Evolutionary conservation across 2,329 filamentous ascomycete species (phyloP), one percentile per base, ranked within the genome.

Genomic region (Xylariaceae sp.): DNA sequence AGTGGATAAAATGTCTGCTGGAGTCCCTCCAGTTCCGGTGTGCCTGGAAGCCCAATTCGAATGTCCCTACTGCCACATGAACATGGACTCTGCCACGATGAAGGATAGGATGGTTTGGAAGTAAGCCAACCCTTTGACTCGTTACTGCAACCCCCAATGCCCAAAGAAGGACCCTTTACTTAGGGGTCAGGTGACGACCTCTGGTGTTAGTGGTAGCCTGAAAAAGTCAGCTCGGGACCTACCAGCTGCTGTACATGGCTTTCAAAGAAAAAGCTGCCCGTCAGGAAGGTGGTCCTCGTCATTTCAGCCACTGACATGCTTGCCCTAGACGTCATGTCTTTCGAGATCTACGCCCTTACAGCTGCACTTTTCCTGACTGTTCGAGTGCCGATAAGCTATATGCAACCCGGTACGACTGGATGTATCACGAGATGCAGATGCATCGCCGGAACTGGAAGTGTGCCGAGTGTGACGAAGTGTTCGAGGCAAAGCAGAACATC

Each of bases 361-460:
- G 27, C 26, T 39, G 37, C 30, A 39, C 33, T 9, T 39, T 36
- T 19, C 1, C 21, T 10, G 21, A 36, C 14, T 39, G 37, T 18
- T 16, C 8, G 12, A 31, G 33, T 19, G 21, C 37, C 1, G 22
- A 36, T 4, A 18, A 29, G 9, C 37, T 36, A 6, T 39, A 32
- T 12, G 17, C 31, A 8, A 33, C 37, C 8, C 25, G 30, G 8
- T 22, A 30, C 15, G 37, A 39, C 19, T 39, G 33, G 37, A 31
- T 28, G 16, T 33, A 39, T 22, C 37, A 36, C 26, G 37, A 39
- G 17, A 36, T 36, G 33, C 33, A 33, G 23, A 8, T 36, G 15
- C 37, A 39, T 13, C 37, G 37, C 21, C 19, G 30, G 14, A 8
- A 22, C 11, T 39, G 37, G 33, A 13, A n/a, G 12, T 39, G 37